These are phyloP conservation scores for Capronia americana DNA, from an alignment of 2,329 filamentous ascomycete genomes.

Conservation along the genomic window DNA sequence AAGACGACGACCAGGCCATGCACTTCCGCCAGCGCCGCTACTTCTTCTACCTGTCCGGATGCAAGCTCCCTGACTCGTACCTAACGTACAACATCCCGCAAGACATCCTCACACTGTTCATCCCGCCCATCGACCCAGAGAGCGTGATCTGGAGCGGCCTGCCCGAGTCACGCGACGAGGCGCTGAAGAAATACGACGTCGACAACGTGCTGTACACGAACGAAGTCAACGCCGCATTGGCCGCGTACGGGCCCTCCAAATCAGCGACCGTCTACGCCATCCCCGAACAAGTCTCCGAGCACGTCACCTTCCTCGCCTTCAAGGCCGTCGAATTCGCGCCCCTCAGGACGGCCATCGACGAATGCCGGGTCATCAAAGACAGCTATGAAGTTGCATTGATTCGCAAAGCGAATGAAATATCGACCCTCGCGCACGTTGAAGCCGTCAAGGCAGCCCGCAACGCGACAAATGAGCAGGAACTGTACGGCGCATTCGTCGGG, in stretches of 20 bases:
- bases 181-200: conserved; percentile 77
- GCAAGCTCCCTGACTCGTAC: conserved; percentile 77
- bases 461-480: conserved; percentile 78
- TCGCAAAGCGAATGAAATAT: conserved; percentile 79
- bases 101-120: conserved; percentile 81
- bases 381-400: conserved; percentile 85
- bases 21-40: conserved; percentile 87
- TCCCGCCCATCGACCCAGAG: conserved; percentile 85
- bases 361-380: conserved; percentile 80
- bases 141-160: conserved; percentile 93
- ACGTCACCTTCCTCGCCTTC: conserved; percentile 74
- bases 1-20: conserved; percentile 85
- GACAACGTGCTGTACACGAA: conserved; percentile 76
- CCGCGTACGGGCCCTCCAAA: conserved; percentile 51
- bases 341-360: conserved; percentile 76
- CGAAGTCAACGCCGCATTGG: conserved; percentile 76
- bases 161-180: conserved; percentile 77
- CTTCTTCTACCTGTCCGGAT: conserved; percentile 95
- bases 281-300: conserved; percentile 74
- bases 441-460: conserved; percentile 69
- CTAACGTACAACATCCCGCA: conserved; percentile 79
- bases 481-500: conserved; percentile 78
- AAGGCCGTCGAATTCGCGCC: conserved; percentile 65
- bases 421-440: conserved; percentile 74
- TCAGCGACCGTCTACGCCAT: conserved; percentile 74